Evolutionary conservation across 1,284 basidiomycete genomes (phyloP), one percentile per base, ranked within the genome.

Genomic region (Malassezia obtusa): DNA sequence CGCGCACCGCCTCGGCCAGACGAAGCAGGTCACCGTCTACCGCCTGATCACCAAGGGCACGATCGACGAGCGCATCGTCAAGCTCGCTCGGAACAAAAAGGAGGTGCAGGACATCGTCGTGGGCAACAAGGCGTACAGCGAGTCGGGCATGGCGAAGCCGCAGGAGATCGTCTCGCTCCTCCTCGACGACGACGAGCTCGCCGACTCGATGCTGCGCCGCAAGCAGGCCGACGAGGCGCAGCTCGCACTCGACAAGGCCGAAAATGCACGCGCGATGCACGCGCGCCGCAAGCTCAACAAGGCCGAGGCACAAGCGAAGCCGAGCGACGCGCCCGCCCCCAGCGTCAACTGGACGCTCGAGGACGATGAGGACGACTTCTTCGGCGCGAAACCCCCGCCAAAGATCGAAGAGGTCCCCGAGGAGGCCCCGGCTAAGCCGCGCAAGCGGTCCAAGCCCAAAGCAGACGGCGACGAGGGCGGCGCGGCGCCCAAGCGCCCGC

Each of bases 11-110:
- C 81, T 99, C 12, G 94, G 94, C 32, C 94, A 99, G 77, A 98
- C 91, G 11, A 87, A 90, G 59, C 94, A 99, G 78, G 94, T 99
- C 53, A 98, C 92, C 0, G 92, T 99, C 5, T 99, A 98, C 76
- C 85, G 94, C 35, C 79, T 99, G 49, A 94, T 99, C 68, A 92
- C 89, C 10, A 87, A 84, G 71, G 91, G 91, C 12, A 98, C 94
- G 0, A 96, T 99, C 71, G 94, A 99, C 75, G 92, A 99, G 76
- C 89, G 94, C 8, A 98, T 99, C 62, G 83, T 99, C 19, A 87
- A 80, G 35, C 52, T 68, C 11, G 61, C 65, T 30, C 52, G 66
- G 24, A 71, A 69, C 61, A 74, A 67, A 55, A 68, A 70, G 52
- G 63, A 66, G 58, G 65, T 65, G 8, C 94, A 98, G 83, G 94